Evolutionary conservation across 2,329 filamentous ascomycete species (phyloP).

Genomic region (Fusarium penzigii): DNA sequence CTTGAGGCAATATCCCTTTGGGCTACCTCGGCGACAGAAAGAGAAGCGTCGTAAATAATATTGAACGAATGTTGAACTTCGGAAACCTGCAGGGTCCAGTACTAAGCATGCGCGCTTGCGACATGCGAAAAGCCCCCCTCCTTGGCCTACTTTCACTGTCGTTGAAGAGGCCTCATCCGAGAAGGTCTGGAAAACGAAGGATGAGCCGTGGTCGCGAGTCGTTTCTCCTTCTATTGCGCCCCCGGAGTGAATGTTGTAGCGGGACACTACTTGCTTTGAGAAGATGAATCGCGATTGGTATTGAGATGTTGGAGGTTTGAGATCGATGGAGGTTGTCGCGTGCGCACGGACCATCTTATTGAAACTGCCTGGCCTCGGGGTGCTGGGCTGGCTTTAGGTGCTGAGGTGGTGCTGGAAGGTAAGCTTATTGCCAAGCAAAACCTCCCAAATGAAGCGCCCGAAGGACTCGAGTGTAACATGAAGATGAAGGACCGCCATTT

Average conservation of each 20-base stretch:
- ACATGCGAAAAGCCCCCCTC: slow-evolving; percentile 27
- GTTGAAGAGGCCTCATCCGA: slow-evolving; percentile 27
- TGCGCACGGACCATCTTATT: slow-evolving; percentile 18
- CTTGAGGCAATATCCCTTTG: not conserved
- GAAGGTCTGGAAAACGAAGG: slow-evolving; percentile 9
- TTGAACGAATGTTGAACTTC: slow-evolving; percentile 8
- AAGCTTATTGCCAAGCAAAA: not conserved
- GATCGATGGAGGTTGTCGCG: slow-evolving; percentile 23
- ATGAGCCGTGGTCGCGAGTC: not conserved
- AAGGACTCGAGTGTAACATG: no score
- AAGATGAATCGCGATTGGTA: slow-evolving; percentile 16
- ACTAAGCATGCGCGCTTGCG: slow-evolving; percentile 19
- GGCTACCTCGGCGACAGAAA: not conserved
- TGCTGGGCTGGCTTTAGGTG: not conserved
- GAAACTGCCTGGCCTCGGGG: not conserved
- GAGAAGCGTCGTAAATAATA: slow-evolving; percentile 5
- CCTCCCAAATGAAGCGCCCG: no score
- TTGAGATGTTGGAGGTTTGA: slow-evolving; percentile 20
- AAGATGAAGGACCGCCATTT: not conserved
- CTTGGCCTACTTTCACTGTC: slow-evolving; percentile 21
- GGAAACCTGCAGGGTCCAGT: slow-evolving; percentile 19
- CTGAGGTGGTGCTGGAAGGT: not conserved
- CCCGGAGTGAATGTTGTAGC: slow-evolving; percentile 8
- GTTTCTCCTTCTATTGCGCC: not conserved
- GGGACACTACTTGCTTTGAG: slow-evolving; percentile 1